These are phyloP conservation scores for Margaritispora aquatica DNA, from an alignment of 495 filamentous ascomycete genomes.

Conservation along the genomic window DNA sequence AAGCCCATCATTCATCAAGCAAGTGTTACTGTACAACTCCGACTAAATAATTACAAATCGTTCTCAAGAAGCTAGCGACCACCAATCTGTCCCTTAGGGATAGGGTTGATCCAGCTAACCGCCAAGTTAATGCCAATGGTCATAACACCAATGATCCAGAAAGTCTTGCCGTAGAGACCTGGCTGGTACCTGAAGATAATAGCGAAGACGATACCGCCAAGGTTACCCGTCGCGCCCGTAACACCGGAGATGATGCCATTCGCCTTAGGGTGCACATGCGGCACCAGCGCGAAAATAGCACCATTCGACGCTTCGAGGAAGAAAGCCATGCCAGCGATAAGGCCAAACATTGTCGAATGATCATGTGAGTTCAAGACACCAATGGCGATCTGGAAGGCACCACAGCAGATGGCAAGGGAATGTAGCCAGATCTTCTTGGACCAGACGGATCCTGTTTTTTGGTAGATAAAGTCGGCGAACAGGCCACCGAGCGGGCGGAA, in stretches of 20 bases:
- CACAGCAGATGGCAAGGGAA: constrained; percentile 55
- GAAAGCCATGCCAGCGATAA: constrained; percentile 65
- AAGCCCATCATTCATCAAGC: neutral
- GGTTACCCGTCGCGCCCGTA: constrained; percentile 73
- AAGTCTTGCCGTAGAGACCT: constrained; percentile 54
- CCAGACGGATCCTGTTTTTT: constrained; percentile 50
- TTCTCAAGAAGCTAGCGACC: constrained; percentile 39
- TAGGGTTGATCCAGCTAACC: constrained; percentile 66
- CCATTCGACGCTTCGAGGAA: constrained; percentile 85
- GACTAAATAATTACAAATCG: neutral
- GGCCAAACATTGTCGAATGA: constrained; percentile 65
- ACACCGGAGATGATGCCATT: constrained; percentile 64
- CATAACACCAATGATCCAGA: constrained; percentile 83
- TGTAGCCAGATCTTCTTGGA: constrained; percentile 71
- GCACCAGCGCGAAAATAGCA: constrained; percentile 77
- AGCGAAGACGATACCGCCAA: constrained; percentile 81
- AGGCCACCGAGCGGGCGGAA: constrained; percentile 72
- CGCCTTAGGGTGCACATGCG: constrained; percentile 67
- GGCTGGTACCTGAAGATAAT: constrained; percentile 78
- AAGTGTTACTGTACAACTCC: neutral
- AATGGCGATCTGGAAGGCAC: constrained; percentile 63
- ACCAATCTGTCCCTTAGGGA: constrained; percentile 63
- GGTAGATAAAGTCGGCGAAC: constrained; percentile 67
- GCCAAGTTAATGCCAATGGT: constrained; percentile 59
- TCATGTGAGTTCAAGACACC: constrained; percentile 56